Evolutionary conservation across 306 rosid species (phyloP).

Genomic region (Pyrus pyrifolia): DNA sequence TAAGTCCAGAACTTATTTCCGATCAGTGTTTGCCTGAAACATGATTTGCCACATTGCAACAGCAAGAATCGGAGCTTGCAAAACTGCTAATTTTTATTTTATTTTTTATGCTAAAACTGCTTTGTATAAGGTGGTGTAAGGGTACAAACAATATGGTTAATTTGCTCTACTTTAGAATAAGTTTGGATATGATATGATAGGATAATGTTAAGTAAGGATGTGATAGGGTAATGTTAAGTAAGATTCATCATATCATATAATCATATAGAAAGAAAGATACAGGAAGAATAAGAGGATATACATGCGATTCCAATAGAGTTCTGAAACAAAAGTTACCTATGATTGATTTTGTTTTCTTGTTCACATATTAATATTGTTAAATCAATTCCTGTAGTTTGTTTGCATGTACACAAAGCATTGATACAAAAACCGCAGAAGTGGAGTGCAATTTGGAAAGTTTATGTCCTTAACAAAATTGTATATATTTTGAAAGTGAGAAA

Average conservation of each 20-base stretch:
- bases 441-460: neutral
- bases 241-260: neutral
- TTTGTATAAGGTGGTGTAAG: neutral
- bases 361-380: neutral
- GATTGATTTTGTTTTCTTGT: neutral
- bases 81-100: neutral
- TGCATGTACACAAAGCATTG: neutral
- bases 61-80: neutral
- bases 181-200: neutral
- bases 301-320: neutral
- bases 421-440: neutral
- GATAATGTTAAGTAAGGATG: too few relatives aligned
- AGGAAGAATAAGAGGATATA: neutral
- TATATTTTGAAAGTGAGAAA: neutral
- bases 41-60: too few relatives aligned
- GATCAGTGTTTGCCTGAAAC: neutral
- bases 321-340: neutral
- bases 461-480: neutral
- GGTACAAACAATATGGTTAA: neutral
- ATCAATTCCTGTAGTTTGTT: neutral
- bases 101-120: neutral
- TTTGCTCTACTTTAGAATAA: neutral
- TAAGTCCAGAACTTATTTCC: neutral
- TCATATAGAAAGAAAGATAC: neutral
- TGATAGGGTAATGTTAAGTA: too few relatives aligned